These are phyloP conservation scores for Sarocladiaceae sp. DNA, from an alignment of 2,329 filamentous ascomycete genomes.

Conservation along the genomic window DNA sequence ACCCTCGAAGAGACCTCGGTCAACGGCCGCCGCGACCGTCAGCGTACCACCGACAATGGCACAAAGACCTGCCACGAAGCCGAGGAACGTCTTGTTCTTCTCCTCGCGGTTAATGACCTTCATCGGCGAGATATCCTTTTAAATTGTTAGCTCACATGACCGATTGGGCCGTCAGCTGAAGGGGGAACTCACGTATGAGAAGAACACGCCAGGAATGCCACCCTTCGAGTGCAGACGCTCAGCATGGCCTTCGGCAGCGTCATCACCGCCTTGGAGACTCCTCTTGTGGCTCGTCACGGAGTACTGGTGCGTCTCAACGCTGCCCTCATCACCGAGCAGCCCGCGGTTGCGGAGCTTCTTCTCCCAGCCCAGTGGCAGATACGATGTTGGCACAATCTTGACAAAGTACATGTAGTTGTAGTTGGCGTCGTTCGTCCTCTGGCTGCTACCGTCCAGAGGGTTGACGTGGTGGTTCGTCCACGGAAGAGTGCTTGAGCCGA, in stretches of 20 bases:
- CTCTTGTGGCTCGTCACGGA: slow-evolving; percentile 96
- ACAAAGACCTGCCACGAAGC: slow-evolving; percentile 91
- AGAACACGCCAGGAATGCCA: slow-evolving; percentile 96
- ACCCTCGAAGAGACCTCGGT: slow-evolving; percentile 89
- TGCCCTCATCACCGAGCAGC: slow-evolving; percentile 62
- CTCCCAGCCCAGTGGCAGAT: slow-evolving; percentile 88
- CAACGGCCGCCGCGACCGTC: slow-evolving; percentile 90
- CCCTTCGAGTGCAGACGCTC: slow-evolving; percentile 86
- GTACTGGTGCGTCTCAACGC: slow-evolving; percentile 97
- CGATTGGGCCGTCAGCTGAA: too few species aligned
- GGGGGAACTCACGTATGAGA: slow-evolving; percentile 73
- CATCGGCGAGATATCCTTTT: slow-evolving; percentile 95
- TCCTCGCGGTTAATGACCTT: slow-evolving; percentile 98
- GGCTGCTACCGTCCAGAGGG: slow-evolving; percentile 76
- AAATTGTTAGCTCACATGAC: neutral
- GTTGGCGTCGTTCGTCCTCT: slow-evolving; percentile 74
- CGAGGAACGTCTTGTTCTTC: slow-evolving; percentile 81
- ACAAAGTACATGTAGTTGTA: slow-evolving; percentile 99
- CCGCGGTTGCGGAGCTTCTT: slow-evolving; percentile 51
- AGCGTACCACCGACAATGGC: slow-evolving; percentile 92
- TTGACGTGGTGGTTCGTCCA: slow-evolving; percentile 93
- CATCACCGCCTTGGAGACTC: slow-evolving; percentile 77
- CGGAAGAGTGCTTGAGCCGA: slow-evolving; percentile 44
- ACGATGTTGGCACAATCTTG: slow-evolving; percentile 95
- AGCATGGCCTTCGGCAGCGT: slow-evolving; percentile 82